Evolutionary conservation across 805 yeast species (phyloP), one percentile per base, ranked within the genome.

Genomic region (Candida patagonica): DNA sequence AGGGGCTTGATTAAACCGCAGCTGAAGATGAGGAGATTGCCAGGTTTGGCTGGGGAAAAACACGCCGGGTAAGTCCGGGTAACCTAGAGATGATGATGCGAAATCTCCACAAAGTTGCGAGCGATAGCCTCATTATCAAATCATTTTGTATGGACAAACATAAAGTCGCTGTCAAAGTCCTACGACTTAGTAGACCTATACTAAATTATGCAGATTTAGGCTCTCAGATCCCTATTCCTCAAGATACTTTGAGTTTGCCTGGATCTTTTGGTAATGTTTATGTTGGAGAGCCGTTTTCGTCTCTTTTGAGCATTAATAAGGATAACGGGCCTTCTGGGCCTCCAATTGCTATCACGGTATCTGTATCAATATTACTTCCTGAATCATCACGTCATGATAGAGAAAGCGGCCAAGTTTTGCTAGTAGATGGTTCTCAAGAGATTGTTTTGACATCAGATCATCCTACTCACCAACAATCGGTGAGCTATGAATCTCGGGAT

Each of bases 201-300:
- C 49, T 57, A 30, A 40, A 40, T 24, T 41, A 39, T 8, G 43
- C 47, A 9, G 49, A 48, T 27, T 20, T 6, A 19, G 40, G 45
- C 16, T 10, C 26, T 16, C 30, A 35, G 15, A 21, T 25, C 3
- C 38, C 38, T 4, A 35, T 26, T 5, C 34, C 34, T 19, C 33
- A 27, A 20, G 25, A 24, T 20, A 31, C 5, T 37, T 46, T 56
- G 31, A 35, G 43, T 27, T 48, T 58, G 16, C 56, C 61, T 2
- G 34, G 47, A n/a, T 22, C 49, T n/a, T 42, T 50, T 37, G 56
- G 57, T 17, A 44, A 45, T 1, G 55, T 52, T 22, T 57, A 52
- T 38, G 56, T 53, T 0, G 64, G 64, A 13, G 64, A 59, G 42
- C 48, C 49, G 44, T 52, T 56, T 41, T 30, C 44, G 2, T 49